Percentiles rank a stretch among this genome's conserved stretches.
Conservation (phyloP, 2,329 filamentous ascomycete genomes). For the Lanzia echinophila region DNA sequence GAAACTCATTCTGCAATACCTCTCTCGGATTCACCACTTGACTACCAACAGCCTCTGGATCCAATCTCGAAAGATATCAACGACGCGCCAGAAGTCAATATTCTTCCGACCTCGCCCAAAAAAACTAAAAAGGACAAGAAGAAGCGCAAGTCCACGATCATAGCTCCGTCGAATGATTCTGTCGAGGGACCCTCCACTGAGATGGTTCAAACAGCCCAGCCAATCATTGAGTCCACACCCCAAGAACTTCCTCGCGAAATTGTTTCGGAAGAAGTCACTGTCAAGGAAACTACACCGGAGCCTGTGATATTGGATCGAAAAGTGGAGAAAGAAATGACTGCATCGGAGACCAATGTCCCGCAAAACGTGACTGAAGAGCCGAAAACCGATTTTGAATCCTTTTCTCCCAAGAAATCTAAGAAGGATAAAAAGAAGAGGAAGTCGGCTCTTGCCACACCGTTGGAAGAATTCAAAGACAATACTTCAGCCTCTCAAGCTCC, state of each 20-base stretch:
- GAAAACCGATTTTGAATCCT: conserved; percentile 9
- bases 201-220: not conserved
- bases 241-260: not conserved
- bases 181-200: not conserved
- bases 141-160: conserved; percentile 8
- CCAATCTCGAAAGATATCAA: not conserved
- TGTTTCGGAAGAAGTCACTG: not conserved
- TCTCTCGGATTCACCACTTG: not conserved
- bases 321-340: too few relatives aligned
- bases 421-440: conserved; percentile 21
- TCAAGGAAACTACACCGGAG: not conserved
- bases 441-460: conserved; percentile 5
- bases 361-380: not conserved
- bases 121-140: conserved; percentile 19
- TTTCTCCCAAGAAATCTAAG: conserved; percentile 17
- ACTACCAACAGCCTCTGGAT: not conserved
- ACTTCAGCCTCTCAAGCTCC: not conserved
- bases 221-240: not conserved
- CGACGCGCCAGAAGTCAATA: not conserved
- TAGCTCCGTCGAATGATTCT: not conserved
- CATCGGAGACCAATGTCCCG: not conserved
- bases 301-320: too few relatives aligned
- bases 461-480: not conserved
- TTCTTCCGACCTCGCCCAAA: not conserved
- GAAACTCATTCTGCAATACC: not conserved